Conservation (phyloP, 2,329 filamentous ascomycete genomes). For the Cercospora beticola region DNA sequence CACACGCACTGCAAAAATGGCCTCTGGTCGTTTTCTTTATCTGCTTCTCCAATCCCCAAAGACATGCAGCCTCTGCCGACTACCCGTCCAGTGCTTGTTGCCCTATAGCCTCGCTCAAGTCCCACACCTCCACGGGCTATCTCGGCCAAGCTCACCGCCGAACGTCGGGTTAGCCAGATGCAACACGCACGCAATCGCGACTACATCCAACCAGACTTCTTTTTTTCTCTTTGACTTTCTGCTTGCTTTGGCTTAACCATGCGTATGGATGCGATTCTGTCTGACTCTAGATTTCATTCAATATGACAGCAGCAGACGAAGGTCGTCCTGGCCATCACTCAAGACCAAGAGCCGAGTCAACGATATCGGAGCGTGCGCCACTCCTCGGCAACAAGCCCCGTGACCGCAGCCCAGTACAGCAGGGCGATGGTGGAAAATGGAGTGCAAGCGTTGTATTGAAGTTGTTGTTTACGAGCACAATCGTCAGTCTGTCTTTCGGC, state of each 20-base stretch:
- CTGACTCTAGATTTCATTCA: not conserved
- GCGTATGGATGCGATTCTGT: not conserved
- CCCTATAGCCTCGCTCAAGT: not conserved
- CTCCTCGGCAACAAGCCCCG: not conserved
- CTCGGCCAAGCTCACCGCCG: conserved; percentile 12
- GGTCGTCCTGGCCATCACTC: not conserved
- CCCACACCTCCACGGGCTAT: conserved; percentile 8
- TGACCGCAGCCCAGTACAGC: not conserved
- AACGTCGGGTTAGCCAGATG: not conserved
- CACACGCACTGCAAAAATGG: not conserved
- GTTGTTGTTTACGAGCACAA: conserved; percentile 59
- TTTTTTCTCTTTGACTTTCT: not conserved
- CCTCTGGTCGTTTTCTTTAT: not conserved
- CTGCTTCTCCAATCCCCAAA: not conserved
- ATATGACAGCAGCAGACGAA: not conserved
- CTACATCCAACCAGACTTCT: not conserved
- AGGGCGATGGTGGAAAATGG: conserved; percentile 17
- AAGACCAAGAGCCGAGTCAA: not conserved
- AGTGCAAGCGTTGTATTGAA: conserved; percentile 41
- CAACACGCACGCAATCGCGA: conserved; percentile 7
- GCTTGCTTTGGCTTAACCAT: not conserved
- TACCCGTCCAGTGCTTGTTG: not conserved
- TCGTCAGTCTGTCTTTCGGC: conserved; percentile 56
- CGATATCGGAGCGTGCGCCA: conserved; percentile 9
- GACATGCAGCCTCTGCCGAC: not conserved